These are phyloP conservation scores for Omphalea diandra DNA, from an alignment of 441 rosid genomes.

Conservation along the genomic window DNA sequence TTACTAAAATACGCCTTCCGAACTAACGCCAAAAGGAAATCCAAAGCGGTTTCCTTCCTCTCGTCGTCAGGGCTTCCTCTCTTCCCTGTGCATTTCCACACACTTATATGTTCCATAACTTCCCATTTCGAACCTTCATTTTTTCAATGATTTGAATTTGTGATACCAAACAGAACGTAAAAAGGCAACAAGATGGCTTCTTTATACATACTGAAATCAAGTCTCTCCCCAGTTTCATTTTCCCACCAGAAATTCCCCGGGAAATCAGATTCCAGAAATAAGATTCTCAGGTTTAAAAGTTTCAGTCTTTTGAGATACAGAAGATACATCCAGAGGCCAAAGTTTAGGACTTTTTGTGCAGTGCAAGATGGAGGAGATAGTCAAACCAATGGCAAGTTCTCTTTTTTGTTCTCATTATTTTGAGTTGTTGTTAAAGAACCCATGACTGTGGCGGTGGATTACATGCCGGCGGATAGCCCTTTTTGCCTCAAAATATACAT, in stretches of 20 bases:
- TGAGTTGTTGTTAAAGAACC: too few species aligned
- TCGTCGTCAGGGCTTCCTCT: constrained; percentile 3
- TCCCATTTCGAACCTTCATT: too few species aligned
- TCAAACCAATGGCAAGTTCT: constrained; percentile 56
- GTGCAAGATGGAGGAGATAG: constrained; percentile 51
- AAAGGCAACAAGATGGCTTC: constrained; percentile 49
- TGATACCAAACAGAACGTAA: constrained; percentile 13
- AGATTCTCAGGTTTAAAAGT: constrained; percentile 32
- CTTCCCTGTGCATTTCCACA: too few species aligned
- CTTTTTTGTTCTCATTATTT: background rate
- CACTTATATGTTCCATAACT: too few species aligned
- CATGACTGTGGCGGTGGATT: too few species aligned
- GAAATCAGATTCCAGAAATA: constrained; percentile 39
- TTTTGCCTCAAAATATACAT: too few species aligned
- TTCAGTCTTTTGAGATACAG: constrained; percentile 18
- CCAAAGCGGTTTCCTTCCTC: background rate
- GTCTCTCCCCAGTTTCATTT: constrained; percentile 43
- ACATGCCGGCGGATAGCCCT: too few species aligned
- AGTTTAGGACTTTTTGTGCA: constrained; percentile 46
- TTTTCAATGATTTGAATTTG: constrained; percentile 10
- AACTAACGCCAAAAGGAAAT: background rate
- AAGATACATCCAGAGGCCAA: constrained; percentile 20
- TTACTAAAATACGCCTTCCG: constrained; percentile 26
- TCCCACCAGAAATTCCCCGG: constrained; percentile 44
- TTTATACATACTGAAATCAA: constrained; percentile 39